Evolutionary conservation across 2,329 filamentous ascomycete genomes (phyloP).

Genomic region (Trichoderma koningiopsis): DNA sequence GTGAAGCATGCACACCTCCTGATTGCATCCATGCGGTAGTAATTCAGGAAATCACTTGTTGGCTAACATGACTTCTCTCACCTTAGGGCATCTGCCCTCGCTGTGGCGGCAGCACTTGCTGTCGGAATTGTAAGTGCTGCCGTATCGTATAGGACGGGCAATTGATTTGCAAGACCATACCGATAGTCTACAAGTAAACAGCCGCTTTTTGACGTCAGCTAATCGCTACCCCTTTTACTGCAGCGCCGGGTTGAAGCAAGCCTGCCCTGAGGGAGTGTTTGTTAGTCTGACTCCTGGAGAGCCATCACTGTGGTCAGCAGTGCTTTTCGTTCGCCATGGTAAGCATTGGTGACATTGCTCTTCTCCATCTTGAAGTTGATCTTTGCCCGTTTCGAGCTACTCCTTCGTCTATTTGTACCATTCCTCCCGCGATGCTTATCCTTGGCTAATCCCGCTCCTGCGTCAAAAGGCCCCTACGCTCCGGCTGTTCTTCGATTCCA

Average conservation of each 20-base stretch:
- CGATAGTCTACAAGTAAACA: neutral
- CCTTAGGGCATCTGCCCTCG: constrained; percentile 53
- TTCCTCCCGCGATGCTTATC: neutral
- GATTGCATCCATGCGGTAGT: constrained; percentile 15
- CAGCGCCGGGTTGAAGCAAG: constrained; percentile 78
- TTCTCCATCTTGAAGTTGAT: neutral
- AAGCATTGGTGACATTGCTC: constrained; percentile 27
- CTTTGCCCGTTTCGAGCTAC: neutral
- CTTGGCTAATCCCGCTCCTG: neutral
- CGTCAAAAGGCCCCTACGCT: constrained; percentile 74
- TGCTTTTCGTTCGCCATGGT: constrained; percentile 90
- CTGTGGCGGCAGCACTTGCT: constrained; percentile 75
- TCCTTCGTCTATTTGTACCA: neutral
- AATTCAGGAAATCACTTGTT: neutral
- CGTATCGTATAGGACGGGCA: neutral
- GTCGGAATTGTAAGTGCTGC: constrained; percentile 71
- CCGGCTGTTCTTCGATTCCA: constrained; percentile 87
- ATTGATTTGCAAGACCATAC: neutral
- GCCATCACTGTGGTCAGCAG: constrained; percentile 82
- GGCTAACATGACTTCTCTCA: constrained; percentile 46
- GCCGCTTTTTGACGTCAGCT: constrained; percentile 23
- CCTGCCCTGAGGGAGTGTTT: constrained; percentile 84
- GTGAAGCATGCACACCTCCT: neutral
- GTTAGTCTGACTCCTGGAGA: constrained; percentile 81
- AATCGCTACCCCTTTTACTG: constrained; percentile 28